phyloP scores from a whole-genome alignment of 352 stramenopile genomes.

The Globisporangium lucens region DNA sequence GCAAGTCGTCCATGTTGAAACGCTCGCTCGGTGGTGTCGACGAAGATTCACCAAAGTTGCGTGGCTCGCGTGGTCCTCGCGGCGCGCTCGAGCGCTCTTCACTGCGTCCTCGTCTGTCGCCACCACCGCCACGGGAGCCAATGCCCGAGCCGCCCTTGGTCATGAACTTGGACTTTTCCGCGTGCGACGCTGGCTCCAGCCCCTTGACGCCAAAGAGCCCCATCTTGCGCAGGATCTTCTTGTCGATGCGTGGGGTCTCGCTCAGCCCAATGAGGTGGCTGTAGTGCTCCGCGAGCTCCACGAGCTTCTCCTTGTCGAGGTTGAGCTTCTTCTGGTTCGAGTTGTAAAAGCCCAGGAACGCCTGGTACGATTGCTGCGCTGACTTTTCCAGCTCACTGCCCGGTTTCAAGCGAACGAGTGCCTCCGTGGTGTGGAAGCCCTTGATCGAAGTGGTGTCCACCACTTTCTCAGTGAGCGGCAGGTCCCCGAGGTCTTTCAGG shows the following conservation, averaged over 20 bases:
- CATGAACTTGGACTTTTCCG: slow-evolving; percentile 16
- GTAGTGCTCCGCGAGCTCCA: slow-evolving; percentile 75
- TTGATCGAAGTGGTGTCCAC: slow-evolving; percentile 18
- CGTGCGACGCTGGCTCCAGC: slow-evolving; percentile 30
- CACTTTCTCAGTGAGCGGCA: slow-evolving; percentile 37
- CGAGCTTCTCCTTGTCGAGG: slow-evolving; percentile 47
- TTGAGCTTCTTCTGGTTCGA: slow-evolving; percentile 41
- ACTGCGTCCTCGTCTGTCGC: slow-evolving; percentile 1
- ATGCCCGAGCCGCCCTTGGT: slow-evolving; percentile 14
- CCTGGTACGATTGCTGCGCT: slow-evolving; percentile 89
- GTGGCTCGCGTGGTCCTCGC: slow-evolving; percentile 5
- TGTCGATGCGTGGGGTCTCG: slow-evolving; percentile 82
- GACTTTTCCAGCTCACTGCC: slow-evolving; percentile 70
- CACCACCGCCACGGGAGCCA: slow-evolving; percentile 2
- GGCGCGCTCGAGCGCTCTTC: slow-evolving; percentile 1
- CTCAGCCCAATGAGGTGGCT: slow-evolving; percentile 51
- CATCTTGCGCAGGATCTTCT: slow-evolving; percentile 85
- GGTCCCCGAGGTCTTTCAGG: slow-evolving; percentile 61
- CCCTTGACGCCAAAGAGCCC: slow-evolving; percentile 83
- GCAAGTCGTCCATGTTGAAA: slow-evolving; percentile 11
- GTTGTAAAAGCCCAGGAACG: slow-evolving; percentile 96
- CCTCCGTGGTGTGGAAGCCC: slow-evolving; percentile 16
- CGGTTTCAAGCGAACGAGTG: slow-evolving; percentile 33
- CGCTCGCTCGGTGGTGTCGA: slow-evolving; percentile 10
- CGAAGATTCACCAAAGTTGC: slow-evolving; percentile 19